Conservation (phyloP, 345 rosid species). For the Noccaea caerulescens region DNA sequence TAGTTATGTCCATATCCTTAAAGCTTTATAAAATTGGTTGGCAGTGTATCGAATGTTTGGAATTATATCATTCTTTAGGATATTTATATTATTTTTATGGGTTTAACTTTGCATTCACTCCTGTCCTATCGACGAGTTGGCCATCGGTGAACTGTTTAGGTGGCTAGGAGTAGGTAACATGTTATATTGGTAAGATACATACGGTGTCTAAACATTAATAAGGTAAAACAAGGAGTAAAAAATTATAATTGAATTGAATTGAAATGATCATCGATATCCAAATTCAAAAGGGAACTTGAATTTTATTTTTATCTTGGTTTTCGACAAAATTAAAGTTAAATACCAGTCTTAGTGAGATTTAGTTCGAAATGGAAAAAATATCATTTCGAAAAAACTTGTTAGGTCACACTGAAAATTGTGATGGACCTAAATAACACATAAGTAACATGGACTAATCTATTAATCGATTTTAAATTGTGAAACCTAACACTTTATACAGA, state of each 20-base stretch:
- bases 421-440: too few relatives aligned
- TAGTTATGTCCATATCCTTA: not conserved
- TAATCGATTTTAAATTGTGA: too few relatives aligned
- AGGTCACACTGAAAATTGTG: too few relatives aligned
- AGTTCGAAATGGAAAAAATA: too few relatives aligned
- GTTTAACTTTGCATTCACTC: conserved; percentile 5
- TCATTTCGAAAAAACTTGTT: too few relatives aligned
- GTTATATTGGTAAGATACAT: too few relatives aligned
- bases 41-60: conserved; percentile 15
- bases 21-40: conserved; percentile 5
- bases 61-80: not conserved
- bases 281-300: too few relatives aligned
- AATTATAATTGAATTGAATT: not conserved
- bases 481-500: too few relatives aligned
- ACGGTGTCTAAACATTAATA: not conserved
- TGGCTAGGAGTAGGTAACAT: conserved; percentile 3
- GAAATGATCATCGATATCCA: not conserved
- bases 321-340: too few relatives aligned
- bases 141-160: conserved; percentile 5
- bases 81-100: not conserved
- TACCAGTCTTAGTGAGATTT: too few relatives aligned
- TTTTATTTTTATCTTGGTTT: too few relatives aligned
- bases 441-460: too few relatives aligned
- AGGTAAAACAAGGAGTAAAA: not conserved
- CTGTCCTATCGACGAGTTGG: conserved; percentile 24